Conservation (phyloP, 2,329 filamentous ascomycete genomes). For the Sporothrix brunneoviolacea region DNA sequence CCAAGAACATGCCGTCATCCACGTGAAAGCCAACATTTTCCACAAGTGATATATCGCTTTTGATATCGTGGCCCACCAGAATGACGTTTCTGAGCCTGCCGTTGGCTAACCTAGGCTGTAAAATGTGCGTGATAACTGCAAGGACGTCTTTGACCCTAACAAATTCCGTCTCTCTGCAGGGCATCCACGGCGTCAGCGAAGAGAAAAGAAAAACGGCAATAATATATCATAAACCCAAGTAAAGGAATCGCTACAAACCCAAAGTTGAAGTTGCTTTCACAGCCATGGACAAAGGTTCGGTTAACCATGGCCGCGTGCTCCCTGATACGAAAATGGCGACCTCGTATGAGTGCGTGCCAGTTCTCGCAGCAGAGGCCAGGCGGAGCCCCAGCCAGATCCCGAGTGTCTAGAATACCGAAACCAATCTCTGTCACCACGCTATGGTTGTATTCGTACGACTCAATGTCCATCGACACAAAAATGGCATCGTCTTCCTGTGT, state of each 20-base stretch:
- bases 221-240: slow-evolving; percentile 22
- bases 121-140: slow-evolving; percentile 24
- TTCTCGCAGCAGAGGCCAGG: slow-evolving; percentile 56
- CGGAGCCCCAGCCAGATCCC: slow-evolving; percentile 41
- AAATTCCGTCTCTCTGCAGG: slow-evolving; percentile 35
- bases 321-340: slow-evolving; percentile 67
- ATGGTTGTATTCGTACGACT: slow-evolving; percentile 66
- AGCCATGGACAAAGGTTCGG: slow-evolving; percentile 60
- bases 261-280: slow-evolving; percentile 69
- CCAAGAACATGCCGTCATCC: slow-evolving; percentile 47
- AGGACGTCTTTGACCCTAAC: slow-evolving; percentile 29
- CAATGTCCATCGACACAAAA: slow-evolving; percentile 75
- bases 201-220: not conserved
- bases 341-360: slow-evolving; percentile 63
- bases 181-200: too few species aligned
- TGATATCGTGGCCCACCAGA: slow-evolving; percentile 71
- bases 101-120: slow-evolving; percentile 5
- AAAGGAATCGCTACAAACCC: slow-evolving; percentile 31
- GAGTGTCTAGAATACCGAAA: slow-evolving; percentile 71
- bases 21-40: slow-evolving; percentile 57
- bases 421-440: slow-evolving; percentile 77
- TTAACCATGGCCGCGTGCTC: slow-evolving; percentile 66
- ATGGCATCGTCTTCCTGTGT: slow-evolving; percentile 50
- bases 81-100: slow-evolving; percentile 44
- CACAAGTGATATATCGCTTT: slow-evolving; percentile 63